These are phyloP conservation scores for Pyrenophora seminiperda DNA, from an alignment of 2,329 filamentous ascomycete genomes.

Conservation along the genomic window DNA sequence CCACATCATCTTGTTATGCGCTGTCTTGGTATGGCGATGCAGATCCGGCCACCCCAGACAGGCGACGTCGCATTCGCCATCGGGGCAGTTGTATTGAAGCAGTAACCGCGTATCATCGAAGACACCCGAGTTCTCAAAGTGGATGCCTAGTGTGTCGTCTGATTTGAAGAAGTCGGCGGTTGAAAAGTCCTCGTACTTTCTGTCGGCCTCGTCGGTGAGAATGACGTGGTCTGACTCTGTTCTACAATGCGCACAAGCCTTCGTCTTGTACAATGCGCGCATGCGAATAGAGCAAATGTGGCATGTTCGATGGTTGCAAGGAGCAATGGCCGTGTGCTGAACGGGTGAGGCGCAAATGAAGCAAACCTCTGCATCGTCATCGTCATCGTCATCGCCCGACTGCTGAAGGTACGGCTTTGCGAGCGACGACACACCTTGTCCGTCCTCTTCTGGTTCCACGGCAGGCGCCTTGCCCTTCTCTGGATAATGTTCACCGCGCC, in stretches of 20 bases:
- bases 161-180: conserved; percentile 73
- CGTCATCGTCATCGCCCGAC: conserved; percentile 34
- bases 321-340: conserved; percentile 83
- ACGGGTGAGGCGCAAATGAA: conserved; percentile 96
- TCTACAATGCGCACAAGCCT: conserved; percentile 94
- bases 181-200: conserved; percentile 83
- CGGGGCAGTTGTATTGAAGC: conserved; percentile 93
- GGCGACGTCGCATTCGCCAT: conserved; percentile 80
- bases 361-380: conserved; percentile 73
- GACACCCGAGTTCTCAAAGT: conserved; percentile 86
- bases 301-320: conserved; percentile 95
- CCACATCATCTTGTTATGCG: conserved; percentile 87
- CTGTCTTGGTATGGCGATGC: conserved; percentile 78
- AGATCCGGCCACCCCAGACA: conserved; percentile 81
- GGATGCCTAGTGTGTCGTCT: conserved; percentile 87
- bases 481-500: conserved; percentile 27
- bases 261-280: conserved; percentile 93
- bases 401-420: conserved; percentile 8
- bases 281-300: conserved; percentile 93
- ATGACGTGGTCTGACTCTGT: conserved; percentile 80
- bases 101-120: conserved; percentile 88
- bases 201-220: conserved; percentile 84
- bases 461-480: conserved; percentile 39
- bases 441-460: conserved; percentile 14
- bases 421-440: conserved; percentile 5